Base-by-base conservation (phyloP, 768 basidiomycete genomes). In the Strobilomyces confusus region DNA sequence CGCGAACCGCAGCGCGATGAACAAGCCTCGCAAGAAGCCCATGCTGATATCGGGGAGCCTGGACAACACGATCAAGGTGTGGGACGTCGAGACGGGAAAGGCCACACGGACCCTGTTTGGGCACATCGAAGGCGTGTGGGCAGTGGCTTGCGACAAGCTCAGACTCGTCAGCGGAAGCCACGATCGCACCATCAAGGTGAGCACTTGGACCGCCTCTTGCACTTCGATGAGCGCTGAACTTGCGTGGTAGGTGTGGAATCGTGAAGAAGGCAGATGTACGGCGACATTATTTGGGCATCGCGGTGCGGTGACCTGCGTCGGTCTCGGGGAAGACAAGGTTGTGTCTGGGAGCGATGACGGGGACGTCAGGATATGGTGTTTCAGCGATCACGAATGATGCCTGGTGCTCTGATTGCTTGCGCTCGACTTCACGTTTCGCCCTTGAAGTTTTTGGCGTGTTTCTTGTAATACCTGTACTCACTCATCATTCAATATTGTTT, bases 51-150 rank as follows among this genome's bases (percentile, higher is more conserved):
- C 93, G 4, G 94, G 92, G 4, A 87, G 88, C 63, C 75, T 97
- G 59, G 95, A 98, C 67, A 97, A 98, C 65, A 98, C 95, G 29
- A 86, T 98, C 73, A 93, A 91, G 68, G 63, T 95, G 38, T 99
- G 97, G 97, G 93, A 98, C 64, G 82, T 98, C 25, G 92, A 95
- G 61, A 81, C 85, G 1, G 92, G 87, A 37, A 83, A 86, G 63
- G 78, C 84, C 22, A 73, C 81, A 44, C 77, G 81, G 63, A 98
- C 97, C 38, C 79, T 95, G 57, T 99, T 99, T 68, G 97, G 95
- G 1, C 95, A 98, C 69, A 94, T 98, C 62, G 97, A 99, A 67
- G 97, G 97, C 49, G 93, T 99, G 17, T 99, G 97, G 97, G 86
- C 85, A 4, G 89, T 98, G 29, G 93, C 92, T 22, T 85, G 87